Evolutionary conservation across 164 flowering plant species (phyloP).

Genomic region (Taxillus chinensis): DNA sequence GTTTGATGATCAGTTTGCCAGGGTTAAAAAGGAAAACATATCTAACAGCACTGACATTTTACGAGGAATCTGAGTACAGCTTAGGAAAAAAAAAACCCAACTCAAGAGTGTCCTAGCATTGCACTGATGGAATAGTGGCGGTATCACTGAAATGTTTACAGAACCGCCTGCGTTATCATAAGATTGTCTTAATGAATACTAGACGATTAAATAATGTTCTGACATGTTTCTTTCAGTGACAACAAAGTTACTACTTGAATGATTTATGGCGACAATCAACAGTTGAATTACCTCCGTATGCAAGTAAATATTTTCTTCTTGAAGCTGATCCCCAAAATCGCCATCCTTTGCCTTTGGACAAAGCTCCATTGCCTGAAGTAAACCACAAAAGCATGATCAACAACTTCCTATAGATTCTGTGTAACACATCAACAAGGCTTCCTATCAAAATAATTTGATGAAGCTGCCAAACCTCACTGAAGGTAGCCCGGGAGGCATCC

Average conservation of each 20-base stretch:
- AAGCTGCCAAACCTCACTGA: slow-evolving; percentile 37
- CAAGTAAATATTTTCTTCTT: slow-evolving; percentile 79
- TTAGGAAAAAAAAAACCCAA: no score
- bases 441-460: not conserved
- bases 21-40: no score
- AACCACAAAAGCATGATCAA: not conserved
- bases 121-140: no score
- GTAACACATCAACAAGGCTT: not conserved
- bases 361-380: slow-evolving; percentile 66
- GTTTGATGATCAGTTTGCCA: no score
- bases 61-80: no score
- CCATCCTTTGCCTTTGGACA: slow-evolving; percentile 53
- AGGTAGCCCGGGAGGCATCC: slow-evolving; percentile 33
- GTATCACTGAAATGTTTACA: not conserved
- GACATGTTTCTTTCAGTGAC: no score
- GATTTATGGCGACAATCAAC: not conserved
- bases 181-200: no score
- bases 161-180: no score
- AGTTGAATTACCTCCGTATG: slow-evolving; percentile 61
- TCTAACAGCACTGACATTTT: no score
- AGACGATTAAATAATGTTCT: no score
- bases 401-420: not conserved
- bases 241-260: no score
- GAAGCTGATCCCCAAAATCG: slow-evolving; percentile 40
- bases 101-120: no score